Evolutionary conservation across 805 yeast species (phyloP), one percentile per base, ranked within the genome.

Genomic region (Pachysolen tannophilus): DNA sequence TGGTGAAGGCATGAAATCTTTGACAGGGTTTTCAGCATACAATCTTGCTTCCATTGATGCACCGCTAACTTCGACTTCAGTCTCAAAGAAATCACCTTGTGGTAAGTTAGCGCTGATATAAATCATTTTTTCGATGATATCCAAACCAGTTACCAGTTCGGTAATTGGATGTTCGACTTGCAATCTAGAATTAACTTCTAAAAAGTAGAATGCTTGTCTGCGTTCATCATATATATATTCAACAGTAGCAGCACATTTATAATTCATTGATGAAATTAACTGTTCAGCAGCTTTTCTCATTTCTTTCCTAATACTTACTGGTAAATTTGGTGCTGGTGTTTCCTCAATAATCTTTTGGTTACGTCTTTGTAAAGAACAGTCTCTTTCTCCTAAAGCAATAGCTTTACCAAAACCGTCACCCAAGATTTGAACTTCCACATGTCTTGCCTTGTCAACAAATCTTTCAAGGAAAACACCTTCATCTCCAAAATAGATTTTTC

Each of bases 91-190:
- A n/a, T n/a, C n/a, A 52, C 80, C 84, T 5, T 95, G 95, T 4
- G 97, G 79, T 45, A 71, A 71, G 52, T 85, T 88, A 25, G 94
- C 95, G 23, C 97, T 97, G 54, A 90, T 82, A 47, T 69, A 65
- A 43, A 90, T 64, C 98, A 92, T 92, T 96, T 96, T 86, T 59
- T 92, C 97, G 15, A 90, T 97, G 43, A 90, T 66, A 60, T 90
- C 98, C 35, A 88, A 63, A 3, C 97, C 97, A 14, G 97, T 90
- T 27, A 85, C 95, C 76, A 78, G 68, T 61, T 90, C 98, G 20
- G 98, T 90, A 49, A 92, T 81, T 27, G 97, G 97, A 58, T 90
- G 98, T 65, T 90, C 98, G 32, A 90, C 98, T 60, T 90, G 98
- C 48, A 90, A 72, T 55, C 98, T 78, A 9, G 98, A 94, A 56